A percentile compares a stretch with the other conserved stretches of the same genome.
phyloP scores from a whole-genome alignment of 2,329 filamentous ascomycete genomes.

The Fusarium multiceps region DNA sequence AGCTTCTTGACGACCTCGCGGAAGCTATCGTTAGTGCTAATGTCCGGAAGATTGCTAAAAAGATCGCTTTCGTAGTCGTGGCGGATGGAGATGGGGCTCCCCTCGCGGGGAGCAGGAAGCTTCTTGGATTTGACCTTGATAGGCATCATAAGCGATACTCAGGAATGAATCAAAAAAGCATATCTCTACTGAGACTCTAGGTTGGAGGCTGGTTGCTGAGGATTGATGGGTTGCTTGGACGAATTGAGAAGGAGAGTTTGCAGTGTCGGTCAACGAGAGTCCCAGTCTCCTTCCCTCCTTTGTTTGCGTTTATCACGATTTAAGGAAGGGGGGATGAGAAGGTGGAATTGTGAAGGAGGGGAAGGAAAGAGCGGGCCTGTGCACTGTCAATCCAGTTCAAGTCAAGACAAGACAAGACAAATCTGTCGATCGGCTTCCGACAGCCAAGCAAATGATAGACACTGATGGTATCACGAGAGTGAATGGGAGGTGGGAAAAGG shows the following conservation, averaged over 20 bases:
- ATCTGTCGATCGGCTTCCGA: conserved; percentile 21
- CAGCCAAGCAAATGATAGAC: background rate
- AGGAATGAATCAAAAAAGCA: background rate
- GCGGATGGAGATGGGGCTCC: conserved; percentile 51
- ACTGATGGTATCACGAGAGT: conserved; percentile 29
- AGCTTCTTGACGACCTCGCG: conserved; percentile 74
- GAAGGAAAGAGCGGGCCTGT: conserved; percentile 31
- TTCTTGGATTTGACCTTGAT: conserved; percentile 52
- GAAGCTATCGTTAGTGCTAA: conserved; percentile 53
- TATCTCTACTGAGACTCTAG: background rate
- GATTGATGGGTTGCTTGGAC: background rate
- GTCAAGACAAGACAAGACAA: background rate
- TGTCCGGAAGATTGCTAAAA: no score
- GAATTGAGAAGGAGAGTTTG: background rate
- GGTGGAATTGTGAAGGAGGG: conserved; percentile 13
- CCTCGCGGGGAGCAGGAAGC: conserved; percentile 49
- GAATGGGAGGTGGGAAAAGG: conserved; percentile 10
- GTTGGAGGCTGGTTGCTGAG: background rate
- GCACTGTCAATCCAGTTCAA: conserved; percentile 20
- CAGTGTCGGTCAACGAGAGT: conserved; percentile 3
- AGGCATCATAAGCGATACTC: conserved; percentile 47
- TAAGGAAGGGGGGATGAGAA: conserved; percentile 28
- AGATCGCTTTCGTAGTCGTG: conserved; percentile 50
- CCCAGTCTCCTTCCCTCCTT: conserved; percentile 8
- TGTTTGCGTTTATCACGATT: conserved; percentile 10